phyloP scores from a whole-genome alignment of 1,284 basidiomycete genomes.

The Cerrena zonata region DNA sequence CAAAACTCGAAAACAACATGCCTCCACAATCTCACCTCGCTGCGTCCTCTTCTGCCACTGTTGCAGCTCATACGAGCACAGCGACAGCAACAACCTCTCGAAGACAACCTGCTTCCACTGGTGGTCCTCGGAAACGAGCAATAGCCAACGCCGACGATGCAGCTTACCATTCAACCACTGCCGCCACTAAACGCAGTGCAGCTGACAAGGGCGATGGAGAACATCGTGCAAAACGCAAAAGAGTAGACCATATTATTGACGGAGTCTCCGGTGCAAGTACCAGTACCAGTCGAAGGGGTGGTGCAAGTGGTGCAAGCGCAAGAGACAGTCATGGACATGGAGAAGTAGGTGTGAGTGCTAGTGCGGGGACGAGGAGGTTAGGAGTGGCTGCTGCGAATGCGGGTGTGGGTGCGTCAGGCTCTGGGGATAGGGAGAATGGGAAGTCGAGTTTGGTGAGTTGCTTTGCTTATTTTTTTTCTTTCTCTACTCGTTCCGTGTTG shows the following conservation, averaged over 20 bases:
- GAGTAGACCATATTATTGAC: slow-evolving; percentile 38
- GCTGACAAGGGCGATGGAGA: slow-evolving; percentile 47
- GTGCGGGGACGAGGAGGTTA: not conserved
- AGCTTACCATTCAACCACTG: slow-evolving; percentile 23
- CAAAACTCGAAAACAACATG: too few species aligned
- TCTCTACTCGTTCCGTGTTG: not conserved
- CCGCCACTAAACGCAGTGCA: slow-evolving; percentile 23
- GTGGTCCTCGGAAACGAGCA: slow-evolving; percentile 20
- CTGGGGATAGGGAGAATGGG: slow-evolving; percentile 30
- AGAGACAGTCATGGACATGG: too few species aligned
- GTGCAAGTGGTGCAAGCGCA: slow-evolving; percentile 1
- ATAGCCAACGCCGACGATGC: slow-evolving; percentile 24
- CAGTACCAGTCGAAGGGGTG: slow-evolving; percentile 7
- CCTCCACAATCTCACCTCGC: not conserved
- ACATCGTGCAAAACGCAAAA: slow-evolving; percentile 63
- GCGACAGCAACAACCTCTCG: slow-evolving; percentile 9
- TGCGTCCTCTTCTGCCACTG: not conserved
- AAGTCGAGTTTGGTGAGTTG: slow-evolving; percentile 36
- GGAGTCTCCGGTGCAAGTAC: slow-evolving; percentile 3
- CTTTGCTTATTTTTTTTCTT: not conserved
- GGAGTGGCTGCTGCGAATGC: too few species aligned
- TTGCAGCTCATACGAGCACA: not conserved
- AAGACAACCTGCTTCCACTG: slow-evolving; percentile 10
- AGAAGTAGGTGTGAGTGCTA: too few species aligned
- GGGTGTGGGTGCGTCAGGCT: not conserved